Percentiles rank a stretch among this genome's conserved stretches.
Evolutionary conservation across 2,329 filamentous ascomycete genomes (phyloP).

Genomic region (Colletotrichum echinochloae): DNA sequence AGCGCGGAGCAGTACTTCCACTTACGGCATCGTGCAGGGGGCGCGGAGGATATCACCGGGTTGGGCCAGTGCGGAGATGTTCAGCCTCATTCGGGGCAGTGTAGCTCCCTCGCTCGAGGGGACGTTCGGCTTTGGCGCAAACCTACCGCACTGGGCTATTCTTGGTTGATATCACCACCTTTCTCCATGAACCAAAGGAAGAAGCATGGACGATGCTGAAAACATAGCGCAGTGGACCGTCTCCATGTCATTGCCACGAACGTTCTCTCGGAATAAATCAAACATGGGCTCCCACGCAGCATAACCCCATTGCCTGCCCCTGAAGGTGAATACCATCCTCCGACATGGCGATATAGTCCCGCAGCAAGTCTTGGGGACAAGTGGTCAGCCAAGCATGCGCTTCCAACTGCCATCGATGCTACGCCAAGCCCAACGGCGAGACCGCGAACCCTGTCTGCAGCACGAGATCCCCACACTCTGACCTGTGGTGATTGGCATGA

Average conservation of each 20-base stretch:
- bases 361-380: background rate
- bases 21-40: background rate
- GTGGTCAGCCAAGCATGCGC: background rate
- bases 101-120: background rate
- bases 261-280: background rate
- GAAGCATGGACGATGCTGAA: background rate
- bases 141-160: too few species aligned
- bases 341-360: background rate
- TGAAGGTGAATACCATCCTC: background rate
- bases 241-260: too few species aligned
- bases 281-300: background rate
- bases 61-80: background rate
- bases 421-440: background rate
- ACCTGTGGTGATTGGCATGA: background rate
- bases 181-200: background rate
- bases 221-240: rapidly evolving
- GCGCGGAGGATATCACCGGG: background rate
- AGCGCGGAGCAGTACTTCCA: conserved; percentile 1
- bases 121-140: background rate
- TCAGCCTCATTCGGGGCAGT: background rate
- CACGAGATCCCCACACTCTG: background rate
- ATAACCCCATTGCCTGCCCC: background rate
- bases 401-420: background rate
- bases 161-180: background rate
- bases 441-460: background rate